Conservation (phyloP, 1,139 yeast species). For the Hyphopichia burtonii region DNA sequence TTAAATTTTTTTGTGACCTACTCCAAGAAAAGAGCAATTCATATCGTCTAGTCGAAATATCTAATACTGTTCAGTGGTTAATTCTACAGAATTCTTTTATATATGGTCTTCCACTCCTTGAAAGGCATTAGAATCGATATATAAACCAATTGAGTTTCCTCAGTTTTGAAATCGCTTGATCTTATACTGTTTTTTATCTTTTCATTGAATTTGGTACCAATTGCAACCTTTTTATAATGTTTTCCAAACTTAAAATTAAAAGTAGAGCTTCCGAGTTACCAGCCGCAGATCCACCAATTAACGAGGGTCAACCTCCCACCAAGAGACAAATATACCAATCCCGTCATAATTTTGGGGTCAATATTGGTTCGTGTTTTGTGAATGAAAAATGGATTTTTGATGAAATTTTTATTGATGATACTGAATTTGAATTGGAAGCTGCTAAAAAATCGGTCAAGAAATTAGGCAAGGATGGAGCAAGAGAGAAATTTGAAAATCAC, state of each 20-base stretch:
- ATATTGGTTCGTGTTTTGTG: slow-evolving; percentile 81
- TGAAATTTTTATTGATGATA: slow-evolving; percentile 52
- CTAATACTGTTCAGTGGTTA: background rate
- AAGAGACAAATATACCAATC: slow-evolving; percentile 58
- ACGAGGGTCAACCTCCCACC: slow-evolving; percentile 37
- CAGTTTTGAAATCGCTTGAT: background rate
- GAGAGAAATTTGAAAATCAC: slow-evolving; percentile 58
- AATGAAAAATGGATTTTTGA: slow-evolving; percentile 75
- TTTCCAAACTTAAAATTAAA: slow-evolving; percentile 41
- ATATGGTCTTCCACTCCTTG: too few relatives aligned
- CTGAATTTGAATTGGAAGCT: slow-evolving; percentile 72
- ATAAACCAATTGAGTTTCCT: background rate
- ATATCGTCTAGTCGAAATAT: background rate
- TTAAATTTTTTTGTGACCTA: background rate
- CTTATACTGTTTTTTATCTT: too few relatives aligned
- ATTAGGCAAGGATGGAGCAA: slow-evolving; percentile 56
- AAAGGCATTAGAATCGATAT: background rate
- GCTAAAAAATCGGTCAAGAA: slow-evolving; percentile 47
- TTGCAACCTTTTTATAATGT: slow-evolving; percentile 20
- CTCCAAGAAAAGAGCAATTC: slow-evolving; percentile 1
- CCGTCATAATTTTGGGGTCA: slow-evolving; percentile 79
- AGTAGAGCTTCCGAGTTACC: slow-evolving; percentile 26
- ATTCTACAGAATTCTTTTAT: background rate
- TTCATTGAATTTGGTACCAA: background rate
- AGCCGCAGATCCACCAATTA: slow-evolving; percentile 27